Conservation (phyloP, 352 stramenopile genomes). For the Phytophthora vignae region DNA sequence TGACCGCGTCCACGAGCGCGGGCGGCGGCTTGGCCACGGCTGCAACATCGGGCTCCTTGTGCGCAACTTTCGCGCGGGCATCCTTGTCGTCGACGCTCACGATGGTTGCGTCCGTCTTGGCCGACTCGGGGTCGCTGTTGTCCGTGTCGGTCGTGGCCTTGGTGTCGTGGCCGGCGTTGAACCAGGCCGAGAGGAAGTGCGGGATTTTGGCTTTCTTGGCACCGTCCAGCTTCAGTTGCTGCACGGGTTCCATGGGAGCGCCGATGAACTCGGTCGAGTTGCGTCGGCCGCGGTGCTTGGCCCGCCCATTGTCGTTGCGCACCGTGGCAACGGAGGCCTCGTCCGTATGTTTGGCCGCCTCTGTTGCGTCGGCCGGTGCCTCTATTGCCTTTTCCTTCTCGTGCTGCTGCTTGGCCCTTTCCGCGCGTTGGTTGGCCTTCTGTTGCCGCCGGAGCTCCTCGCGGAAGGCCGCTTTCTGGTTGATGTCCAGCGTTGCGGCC, state of each 20-base stretch:
- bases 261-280: conserved; percentile 64
- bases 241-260: conserved; percentile 56
- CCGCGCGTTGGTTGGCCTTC: conserved; percentile 46
- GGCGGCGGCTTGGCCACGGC: conserved; percentile 24
- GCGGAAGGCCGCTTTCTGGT: conserved; percentile 61
- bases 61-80: neutral
- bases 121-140: conserved; percentile 27
- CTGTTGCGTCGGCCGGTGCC: neutral
- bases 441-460: conserved; percentile 60
- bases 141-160: conserved; percentile 43
- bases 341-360: neutral
- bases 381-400: conserved; percentile 31
- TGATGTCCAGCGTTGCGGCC: conserved; percentile 61
- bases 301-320: conserved; percentile 44
- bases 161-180: conserved; percentile 59
- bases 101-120: conserved; percentile 34
- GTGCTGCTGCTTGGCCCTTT: conserved; percentile 27
- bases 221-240: conserved; percentile 71
- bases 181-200: conserved; percentile 75
- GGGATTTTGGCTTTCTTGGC: conserved; percentile 82
- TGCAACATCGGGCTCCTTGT: too few species aligned
- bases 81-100: conserved; percentile 32
- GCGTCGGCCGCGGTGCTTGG: conserved; percentile 38
- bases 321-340: conserved; percentile 51
- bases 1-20: conserved; percentile 22